A percentile compares a stretch with the other conserved stretches of the same genome.
Evolutionary conservation across 306 rosid species (phyloP).

Genomic region (Pterocarpus macrocarpus): DNA sequence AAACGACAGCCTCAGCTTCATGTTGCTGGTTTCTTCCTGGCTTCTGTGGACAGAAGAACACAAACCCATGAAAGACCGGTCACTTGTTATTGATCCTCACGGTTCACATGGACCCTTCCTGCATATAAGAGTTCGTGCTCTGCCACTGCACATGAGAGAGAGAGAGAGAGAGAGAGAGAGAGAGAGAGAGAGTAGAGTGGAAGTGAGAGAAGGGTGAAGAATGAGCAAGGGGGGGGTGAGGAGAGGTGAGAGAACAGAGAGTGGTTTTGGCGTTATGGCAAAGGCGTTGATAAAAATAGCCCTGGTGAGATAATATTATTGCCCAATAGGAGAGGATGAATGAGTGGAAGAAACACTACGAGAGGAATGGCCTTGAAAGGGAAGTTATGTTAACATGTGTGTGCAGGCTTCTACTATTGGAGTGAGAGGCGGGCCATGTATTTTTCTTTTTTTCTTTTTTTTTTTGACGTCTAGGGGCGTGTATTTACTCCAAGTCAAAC

Average conservation of each 20-base stretch:
- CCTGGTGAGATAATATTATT: conserved; percentile 27
- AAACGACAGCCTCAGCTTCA: conserved; percentile 63
- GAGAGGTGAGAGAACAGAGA: neutral
- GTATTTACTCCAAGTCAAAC: neutral
- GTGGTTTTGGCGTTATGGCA: conserved; percentile 62
- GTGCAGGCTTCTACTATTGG: neutral
- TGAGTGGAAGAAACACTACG: neutral
- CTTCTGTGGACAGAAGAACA: conserved; percentile 68
- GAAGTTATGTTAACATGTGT: conserved; percentile 8
- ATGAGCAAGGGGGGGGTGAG: conserved; percentile 29
- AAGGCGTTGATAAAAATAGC: conserved; percentile 50
- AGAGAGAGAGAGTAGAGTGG: conserved; percentile 46
- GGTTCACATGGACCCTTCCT: conserved; percentile 5
- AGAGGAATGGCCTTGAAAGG: conserved; percentile 58
- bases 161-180: conserved; percentile 32
- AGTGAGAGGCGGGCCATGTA: no score
- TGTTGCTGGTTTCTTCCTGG: conserved; percentile 61
- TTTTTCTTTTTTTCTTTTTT: no score
- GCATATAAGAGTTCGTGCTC: conserved; percentile 20
- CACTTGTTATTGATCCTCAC: conserved; percentile 43
- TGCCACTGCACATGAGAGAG: neutral
- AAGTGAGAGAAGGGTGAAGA: conserved; percentile 48
- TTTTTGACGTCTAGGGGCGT: neutral
- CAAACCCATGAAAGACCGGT: conserved; percentile 66
- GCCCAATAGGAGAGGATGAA: conserved; percentile 1